Conservation (phyloP, 1,284 basidiomycete genomes). For the Irpex lacteus region DNA sequence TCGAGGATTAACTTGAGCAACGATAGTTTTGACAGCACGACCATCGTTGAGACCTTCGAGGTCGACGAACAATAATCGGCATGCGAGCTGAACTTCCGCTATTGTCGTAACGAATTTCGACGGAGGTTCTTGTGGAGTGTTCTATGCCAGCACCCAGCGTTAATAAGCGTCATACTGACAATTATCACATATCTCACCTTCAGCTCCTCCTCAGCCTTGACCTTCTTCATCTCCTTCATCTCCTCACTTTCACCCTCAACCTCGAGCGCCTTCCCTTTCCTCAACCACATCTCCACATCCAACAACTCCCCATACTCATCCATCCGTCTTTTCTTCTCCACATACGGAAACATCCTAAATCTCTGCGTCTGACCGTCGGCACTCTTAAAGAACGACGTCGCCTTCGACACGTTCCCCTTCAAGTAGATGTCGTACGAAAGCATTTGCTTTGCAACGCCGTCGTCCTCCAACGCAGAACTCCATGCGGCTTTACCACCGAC, state of each 20-base stretch:
- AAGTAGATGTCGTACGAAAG: conserved; percentile 96
- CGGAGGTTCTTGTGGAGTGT: conserved; percentile 77
- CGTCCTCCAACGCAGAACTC: conserved; percentile 61
- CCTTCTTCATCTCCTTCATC: conserved; percentile 68
- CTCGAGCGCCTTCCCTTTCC: conserved; percentile 85
- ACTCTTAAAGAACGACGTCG: conserved; percentile 82
- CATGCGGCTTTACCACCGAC: conserved; percentile 58
- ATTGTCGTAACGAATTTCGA: conserved; percentile 86
- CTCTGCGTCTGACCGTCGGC: conserved; percentile 67
- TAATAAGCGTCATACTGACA: neutral
- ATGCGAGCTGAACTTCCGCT: conserved; percentile 76
- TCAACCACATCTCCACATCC: conserved; percentile 91
- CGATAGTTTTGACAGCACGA: conserved; percentile 93
- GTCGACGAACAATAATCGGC: conserved; percentile 88
- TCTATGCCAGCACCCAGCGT: conserved; percentile 37
- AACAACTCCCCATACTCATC: conserved; percentile 96
- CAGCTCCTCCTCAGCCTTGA: conserved; percentile 76
- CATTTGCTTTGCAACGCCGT: conserved; percentile 67
- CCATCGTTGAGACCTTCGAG: conserved; percentile 97
- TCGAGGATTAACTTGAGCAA: conserved; percentile 94
- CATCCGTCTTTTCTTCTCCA: conserved; percentile 88
- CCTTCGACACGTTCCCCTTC: conserved; percentile 86
- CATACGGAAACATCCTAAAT: conserved; percentile 96
- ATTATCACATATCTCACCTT: conserved; percentile 46
- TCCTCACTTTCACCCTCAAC: conserved; percentile 85